These are phyloP conservation scores for Sisymbrium irio DNA, from an alignment of 345 rosid species.

Conservation along the genomic window DNA sequence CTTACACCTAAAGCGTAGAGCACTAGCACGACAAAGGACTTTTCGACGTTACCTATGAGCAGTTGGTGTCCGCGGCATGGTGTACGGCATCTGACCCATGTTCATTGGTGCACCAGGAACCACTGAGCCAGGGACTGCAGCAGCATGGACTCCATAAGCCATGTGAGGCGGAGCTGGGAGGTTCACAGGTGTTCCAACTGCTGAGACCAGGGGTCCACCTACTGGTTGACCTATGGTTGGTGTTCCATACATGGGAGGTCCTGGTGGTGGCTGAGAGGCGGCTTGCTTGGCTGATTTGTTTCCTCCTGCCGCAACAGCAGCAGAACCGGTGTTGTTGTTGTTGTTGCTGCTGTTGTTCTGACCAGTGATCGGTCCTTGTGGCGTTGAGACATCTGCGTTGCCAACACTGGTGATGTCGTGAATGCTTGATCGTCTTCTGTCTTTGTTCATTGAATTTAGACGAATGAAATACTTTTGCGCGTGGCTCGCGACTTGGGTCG, in stretches of 20 bases:
- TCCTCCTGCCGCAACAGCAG: slow-evolving; percentile 46
- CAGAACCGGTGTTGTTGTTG: slow-evolving; percentile 2
- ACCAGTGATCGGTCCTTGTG: slow-evolving; percentile 93
- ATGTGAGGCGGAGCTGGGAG: slow-evolving; percentile 70
- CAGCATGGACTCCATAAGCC: slow-evolving; percentile 73
- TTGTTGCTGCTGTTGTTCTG: slow-evolving; percentile 44
- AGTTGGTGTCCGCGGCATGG: slow-evolving; percentile 61
- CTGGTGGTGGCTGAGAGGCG: slow-evolving; percentile 48
- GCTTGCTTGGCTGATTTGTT: slow-evolving; percentile 61
- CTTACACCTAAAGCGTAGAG: slow-evolving; percentile 30
- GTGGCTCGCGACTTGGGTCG: slow-evolving; percentile 98
- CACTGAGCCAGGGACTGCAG: slow-evolving; percentile 60
- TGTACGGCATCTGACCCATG: slow-evolving; percentile 64
- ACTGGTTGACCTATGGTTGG: slow-evolving; percentile 81
- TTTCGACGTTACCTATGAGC: slow-evolving; percentile 60
- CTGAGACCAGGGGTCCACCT: slow-evolving; percentile 74
- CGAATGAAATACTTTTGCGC: slow-evolving; percentile 96
- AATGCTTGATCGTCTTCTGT: slow-evolving; percentile 90
- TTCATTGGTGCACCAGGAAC: slow-evolving; percentile 82
- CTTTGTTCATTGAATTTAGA: slow-evolving; percentile 89
- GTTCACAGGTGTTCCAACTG: slow-evolving; percentile 93
- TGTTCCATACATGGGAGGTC: slow-evolving; percentile 57
- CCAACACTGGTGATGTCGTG: slow-evolving; percentile 90
- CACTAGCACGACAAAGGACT: slow-evolving; percentile 27
- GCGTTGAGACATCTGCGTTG: slow-evolving; percentile 61